Conservation (phyloP, 257 asterid genomes). For the Anisodus acutangulus region DNA sequence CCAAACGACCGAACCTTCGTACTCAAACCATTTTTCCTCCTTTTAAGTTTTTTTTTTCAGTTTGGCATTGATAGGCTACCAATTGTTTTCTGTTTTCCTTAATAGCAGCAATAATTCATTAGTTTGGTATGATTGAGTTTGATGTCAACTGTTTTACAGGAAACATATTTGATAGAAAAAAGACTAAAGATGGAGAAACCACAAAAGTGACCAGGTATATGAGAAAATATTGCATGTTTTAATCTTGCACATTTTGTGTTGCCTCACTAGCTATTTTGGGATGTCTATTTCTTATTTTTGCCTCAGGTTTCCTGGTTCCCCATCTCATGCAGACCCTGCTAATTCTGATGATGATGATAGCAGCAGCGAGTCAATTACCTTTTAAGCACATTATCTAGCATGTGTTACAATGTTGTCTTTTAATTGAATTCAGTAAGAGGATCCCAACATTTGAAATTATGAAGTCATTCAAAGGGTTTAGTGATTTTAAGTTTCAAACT, state of each 20-base stretch:
- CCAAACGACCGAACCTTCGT: too few relatives aligned
- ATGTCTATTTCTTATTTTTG: not conserved
- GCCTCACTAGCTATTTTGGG: not conserved
- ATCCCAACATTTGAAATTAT: not conserved
- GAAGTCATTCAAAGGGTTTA: not conserved
- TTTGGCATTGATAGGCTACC: not conserved
- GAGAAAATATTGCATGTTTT: not conserved
- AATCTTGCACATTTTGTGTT: not conserved
- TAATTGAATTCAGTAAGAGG: not conserved
- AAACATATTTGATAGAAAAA: constrained; percentile 74
- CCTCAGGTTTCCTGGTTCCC: constrained; percentile 26
- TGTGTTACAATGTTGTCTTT: not conserved
- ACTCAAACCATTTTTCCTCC: too few relatives aligned
- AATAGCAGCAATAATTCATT: not conserved
- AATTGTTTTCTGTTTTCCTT: not conserved
- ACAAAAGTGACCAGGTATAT: constrained; percentile 72
- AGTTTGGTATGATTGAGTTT: not conserved
- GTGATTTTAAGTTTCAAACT: not conserved
- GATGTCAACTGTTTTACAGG: constrained; percentile 46
- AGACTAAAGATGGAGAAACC: constrained; percentile 72
- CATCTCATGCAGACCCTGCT: constrained; percentile 17
- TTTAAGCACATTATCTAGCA: too few relatives aligned
- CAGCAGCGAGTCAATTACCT: not conserved
- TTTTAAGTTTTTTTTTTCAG: not conserved
- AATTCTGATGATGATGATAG: constrained; percentile 17